Evolutionary conservation across 352 stramenopile species (phyloP).

Genomic region (Phytophthora megakarya): DNA sequence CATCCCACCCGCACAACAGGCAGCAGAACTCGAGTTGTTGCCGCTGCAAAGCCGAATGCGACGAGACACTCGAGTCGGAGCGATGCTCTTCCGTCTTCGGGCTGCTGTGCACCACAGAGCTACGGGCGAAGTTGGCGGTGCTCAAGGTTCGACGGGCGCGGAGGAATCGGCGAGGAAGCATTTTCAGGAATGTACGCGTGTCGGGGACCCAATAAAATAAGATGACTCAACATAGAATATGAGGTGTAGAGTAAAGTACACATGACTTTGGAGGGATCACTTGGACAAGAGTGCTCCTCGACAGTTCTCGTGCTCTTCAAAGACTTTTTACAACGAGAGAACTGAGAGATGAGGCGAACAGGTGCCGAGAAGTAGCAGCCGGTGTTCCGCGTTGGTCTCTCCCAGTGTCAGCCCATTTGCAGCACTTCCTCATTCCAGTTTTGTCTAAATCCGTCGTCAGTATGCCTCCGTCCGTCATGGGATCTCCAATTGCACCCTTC

Average conservation of each 20-base stretch:
- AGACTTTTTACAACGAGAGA: too few species aligned
- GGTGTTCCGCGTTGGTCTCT: too few species aligned
- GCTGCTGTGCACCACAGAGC: slow-evolving; percentile 9
- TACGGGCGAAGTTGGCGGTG: slow-evolving; percentile 2
- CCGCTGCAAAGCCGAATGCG: slow-evolving; percentile 41
- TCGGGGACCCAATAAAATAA: slow-evolving; percentile 15
- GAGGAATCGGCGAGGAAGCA: slow-evolving; percentile 14
- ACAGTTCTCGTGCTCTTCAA: background rate
- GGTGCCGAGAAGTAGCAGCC: too few species aligned
- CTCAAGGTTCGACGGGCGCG: slow-evolving; percentile 8
- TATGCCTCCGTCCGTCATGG: slow-evolving; percentile 30
- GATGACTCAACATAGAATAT: background rate
- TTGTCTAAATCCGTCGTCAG: slow-evolving; percentile 14
- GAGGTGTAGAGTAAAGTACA: slow-evolving; percentile 2
- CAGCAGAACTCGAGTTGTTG: slow-evolving; percentile 78
- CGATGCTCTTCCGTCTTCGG: background rate
- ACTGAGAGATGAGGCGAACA: background rate
- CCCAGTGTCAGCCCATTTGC: too few species aligned
- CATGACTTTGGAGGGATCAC: background rate
- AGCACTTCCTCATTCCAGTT: background rate
- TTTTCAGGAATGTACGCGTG: background rate
- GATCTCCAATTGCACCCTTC: slow-evolving; percentile 30
- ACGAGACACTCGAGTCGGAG: slow-evolving; percentile 22
- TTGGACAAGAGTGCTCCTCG: background rate
- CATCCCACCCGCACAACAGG: slow-evolving; percentile 67